Evolutionary conservation across 129 eudicot genomes (phyloP), one percentile per base, ranked within the genome.

Genomic region (Helichrysum umbraculigerum): DNA sequence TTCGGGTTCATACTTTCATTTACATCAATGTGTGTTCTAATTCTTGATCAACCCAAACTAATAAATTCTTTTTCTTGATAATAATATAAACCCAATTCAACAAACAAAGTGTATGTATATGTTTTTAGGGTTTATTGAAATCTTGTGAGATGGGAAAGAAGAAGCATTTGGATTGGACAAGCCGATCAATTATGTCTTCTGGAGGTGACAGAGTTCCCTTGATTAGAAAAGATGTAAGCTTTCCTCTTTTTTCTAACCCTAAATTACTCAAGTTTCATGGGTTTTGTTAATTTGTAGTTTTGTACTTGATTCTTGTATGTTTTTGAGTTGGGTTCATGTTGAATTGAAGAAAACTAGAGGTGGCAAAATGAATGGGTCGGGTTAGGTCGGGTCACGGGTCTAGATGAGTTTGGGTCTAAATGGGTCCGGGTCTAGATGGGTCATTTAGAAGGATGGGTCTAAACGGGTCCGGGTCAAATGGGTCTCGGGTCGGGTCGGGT

Each of bases 61-160:
- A 21, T 20, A 56, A 21, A 21, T 63, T 39, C 19, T 73, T 22
- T 41, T 42, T 22, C 47, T 57, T 33, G 14, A 20, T 16, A 0
- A 17, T 4, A 54, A 54, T 54, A 54, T 54, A 6, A n/a, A n/a
- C n/a, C 1, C 2, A 54, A 25, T 0, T 25, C 28, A 25, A 25
- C 28, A 25, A 56, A 56, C 3, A 5, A 20, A 42, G 0, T 30
- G 5, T 47, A 29, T 52, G 57, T 37, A 52, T 61, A 34, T 35
- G 17, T 71, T 14, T 32, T 34, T 57, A 80, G 83, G 67, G 79
- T 66, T 56, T 73, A 57, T 57, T 80, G 54, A 80, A 80, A 80
- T 67, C 70, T 20, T 80, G 71, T 82, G 79, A 82, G 54, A 85
- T 77, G 88, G 88, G 85, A 30, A 81, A 85, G 85, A 85, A 81